Evolutionary conservation across 2,329 filamentous ascomycete species (phyloP).

Genomic region (Colletotrichum musae): DNA sequence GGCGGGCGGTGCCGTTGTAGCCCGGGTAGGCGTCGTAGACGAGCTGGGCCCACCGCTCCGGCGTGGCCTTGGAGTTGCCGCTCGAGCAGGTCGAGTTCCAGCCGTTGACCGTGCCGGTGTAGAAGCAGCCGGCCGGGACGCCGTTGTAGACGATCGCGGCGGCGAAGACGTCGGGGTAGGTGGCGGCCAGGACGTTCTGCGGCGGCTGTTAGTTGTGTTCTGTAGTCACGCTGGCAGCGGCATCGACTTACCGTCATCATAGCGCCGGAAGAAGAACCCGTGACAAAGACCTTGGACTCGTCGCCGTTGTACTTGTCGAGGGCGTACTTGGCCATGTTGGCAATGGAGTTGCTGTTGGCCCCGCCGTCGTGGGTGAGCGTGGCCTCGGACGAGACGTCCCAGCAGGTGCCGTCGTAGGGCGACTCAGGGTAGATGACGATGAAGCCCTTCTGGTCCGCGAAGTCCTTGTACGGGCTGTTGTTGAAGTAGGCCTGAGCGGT

Average conservation of each 20-base stretch:
- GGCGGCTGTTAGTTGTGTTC: neutral
- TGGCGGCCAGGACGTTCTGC: conserved; percentile 63
- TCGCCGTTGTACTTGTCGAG: conserved; percentile 64
- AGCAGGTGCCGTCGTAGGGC: conserved; percentile 63
- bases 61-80: conserved; percentile 61
- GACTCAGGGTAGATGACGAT: conserved; percentile 66
- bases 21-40: conserved; percentile 64
- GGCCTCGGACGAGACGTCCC: conserved; percentile 70
- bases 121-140: conserved; percentile 70
- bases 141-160: conserved; percentile 67
- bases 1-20: conserved; percentile 61
- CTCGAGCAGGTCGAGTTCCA: conserved; percentile 71
- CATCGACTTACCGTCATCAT: conserved; percentile 39
- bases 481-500: conserved; percentile 66
- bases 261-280: conserved; percentile 50
- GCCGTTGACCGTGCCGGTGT: conserved; percentile 56
- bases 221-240: no score
- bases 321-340: conserved; percentile 68
- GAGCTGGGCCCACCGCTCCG: conserved; percentile 57
- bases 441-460: conserved; percentile 69
- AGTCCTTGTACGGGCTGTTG: conserved; percentile 64
- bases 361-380: conserved; percentile 66
- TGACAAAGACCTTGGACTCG: conserved; percentile 62
- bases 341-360: conserved; percentile 65
- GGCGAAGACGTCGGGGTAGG: conserved; percentile 69